These are phyloP conservation scores for Arthroderma sp. DNA, from an alignment of 2,329 filamentous ascomycete species.

Conservation along the genomic window DNA sequence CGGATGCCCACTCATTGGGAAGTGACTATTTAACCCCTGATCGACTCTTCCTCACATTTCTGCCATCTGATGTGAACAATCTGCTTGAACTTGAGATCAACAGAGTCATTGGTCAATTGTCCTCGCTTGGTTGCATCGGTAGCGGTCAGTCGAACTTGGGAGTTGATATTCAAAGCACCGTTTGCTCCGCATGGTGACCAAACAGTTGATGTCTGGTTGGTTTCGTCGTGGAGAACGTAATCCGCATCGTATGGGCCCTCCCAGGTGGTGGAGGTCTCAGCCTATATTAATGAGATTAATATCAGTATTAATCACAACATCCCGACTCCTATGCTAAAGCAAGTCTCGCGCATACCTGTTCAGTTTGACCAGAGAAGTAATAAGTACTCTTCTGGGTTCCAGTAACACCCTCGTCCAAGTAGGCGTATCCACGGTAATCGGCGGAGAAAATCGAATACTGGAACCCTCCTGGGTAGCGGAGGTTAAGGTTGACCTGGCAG, in stretches of 20 bases:
- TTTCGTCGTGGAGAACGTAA: constrained; percentile 35
- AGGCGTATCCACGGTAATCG: constrained; percentile 40
- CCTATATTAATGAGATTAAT: constrained; percentile 13
- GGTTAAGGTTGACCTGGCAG: constrained; percentile 41
- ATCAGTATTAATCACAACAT: not conserved
- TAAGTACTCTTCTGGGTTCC: constrained; percentile 41
- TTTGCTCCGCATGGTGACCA: constrained; percentile 41
- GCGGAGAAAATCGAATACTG: constrained; percentile 41
- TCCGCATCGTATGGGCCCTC: constrained; percentile 30
- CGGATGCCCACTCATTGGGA: too few relatives aligned
- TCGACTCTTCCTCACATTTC: constrained; percentile 18
- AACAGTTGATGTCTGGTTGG: constrained; percentile 34
- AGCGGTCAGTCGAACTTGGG: constrained; percentile 32
- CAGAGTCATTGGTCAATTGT: constrained; percentile 36
- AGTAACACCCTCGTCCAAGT: constrained; percentile 33
- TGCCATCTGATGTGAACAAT: constrained; percentile 32
- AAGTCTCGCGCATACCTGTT: constrained; percentile 22
- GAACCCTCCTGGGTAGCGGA: constrained; percentile 40
- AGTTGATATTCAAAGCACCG: constrained; percentile 43
- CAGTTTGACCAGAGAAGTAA: constrained; percentile 38
- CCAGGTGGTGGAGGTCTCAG: constrained; percentile 27
- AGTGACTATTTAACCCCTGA: too few relatives aligned
- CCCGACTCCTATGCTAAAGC: too few relatives aligned
- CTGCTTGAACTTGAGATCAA: constrained; percentile 36
- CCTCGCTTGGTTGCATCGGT: constrained; percentile 22